Evolutionary conservation across 805 yeast genomes (phyloP).

Genomic region (Wickerhamiella slavikovae): DNA sequence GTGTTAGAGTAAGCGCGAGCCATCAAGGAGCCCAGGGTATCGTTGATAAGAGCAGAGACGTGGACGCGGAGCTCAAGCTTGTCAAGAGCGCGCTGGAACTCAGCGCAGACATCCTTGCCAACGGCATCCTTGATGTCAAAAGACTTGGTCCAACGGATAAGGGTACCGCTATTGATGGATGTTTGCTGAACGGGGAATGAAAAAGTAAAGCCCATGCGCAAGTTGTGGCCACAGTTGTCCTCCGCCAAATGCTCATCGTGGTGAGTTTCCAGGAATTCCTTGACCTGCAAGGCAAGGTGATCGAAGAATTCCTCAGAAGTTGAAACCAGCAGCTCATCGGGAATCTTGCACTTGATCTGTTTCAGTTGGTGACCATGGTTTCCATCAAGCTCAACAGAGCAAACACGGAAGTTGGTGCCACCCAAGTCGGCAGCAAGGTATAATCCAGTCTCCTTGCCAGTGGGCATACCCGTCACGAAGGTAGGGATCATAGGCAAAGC

Average conservation of each 20-base stretch:
- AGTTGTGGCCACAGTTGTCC: conserved; percentile 13
- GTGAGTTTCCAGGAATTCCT: conserved; percentile 41
- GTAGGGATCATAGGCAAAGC: conserved; percentile 68
- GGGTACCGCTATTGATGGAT: conserved; percentile 54
- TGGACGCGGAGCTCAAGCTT: conserved; percentile 29
- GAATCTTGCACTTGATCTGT: conserved; percentile 64
- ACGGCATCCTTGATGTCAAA: conserved; percentile 71
- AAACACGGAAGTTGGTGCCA: conserved; percentile 89
- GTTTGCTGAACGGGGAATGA: conserved; percentile 84
- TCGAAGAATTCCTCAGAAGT: conserved; percentile 45
- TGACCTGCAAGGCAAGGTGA: conserved; percentile 53
- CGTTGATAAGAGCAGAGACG: conserved; percentile 83
- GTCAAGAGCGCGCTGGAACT: conserved; percentile 53
- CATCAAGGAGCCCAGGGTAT: conserved; percentile 84
- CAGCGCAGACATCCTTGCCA: conserved; percentile 58
- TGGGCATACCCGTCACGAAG: conserved; percentile 66
- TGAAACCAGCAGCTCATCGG: conserved; percentile 51
- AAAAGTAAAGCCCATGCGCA: conserved; percentile 82
- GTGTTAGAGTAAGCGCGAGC: conserved; percentile 68
- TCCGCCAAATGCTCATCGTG: conserved; percentile 29
- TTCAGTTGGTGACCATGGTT: conserved; percentile 52
- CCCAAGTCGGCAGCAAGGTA: conserved; percentile 86
- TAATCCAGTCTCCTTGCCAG: conserved; percentile 67
- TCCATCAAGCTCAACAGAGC: conserved; percentile 49
- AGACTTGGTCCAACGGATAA: conserved; percentile 94